phyloP scores from a whole-genome alignment of 2,329 filamentous ascomycete species.

The Penicillium hordei region DNA sequence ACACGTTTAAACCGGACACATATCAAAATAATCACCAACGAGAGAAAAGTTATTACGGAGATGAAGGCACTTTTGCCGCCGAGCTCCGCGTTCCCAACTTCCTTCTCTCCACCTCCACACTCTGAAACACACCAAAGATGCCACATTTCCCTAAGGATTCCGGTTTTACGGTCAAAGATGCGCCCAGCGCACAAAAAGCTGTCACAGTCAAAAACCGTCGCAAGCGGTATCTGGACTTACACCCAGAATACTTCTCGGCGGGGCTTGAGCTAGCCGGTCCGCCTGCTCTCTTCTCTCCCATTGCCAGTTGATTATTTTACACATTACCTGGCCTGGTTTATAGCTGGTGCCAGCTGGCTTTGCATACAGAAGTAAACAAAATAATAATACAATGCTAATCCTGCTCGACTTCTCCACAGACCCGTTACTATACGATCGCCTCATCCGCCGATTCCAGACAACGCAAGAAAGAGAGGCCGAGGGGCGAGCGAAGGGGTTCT shows the following conservation, averaged over 20 bases:
- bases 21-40: constrained; percentile 13
- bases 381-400: constrained; percentile 29
- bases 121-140: constrained; percentile 29
- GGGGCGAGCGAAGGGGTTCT: constrained; percentile 72
- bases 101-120: constrained; percentile 11
- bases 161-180: constrained; percentile 22
- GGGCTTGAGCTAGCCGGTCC: constrained; percentile 63
- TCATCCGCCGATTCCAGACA: constrained; percentile 75
- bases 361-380: constrained; percentile 10
- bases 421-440: constrained; percentile 76
- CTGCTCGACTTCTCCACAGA: constrained; percentile 48
- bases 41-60: constrained; percentile 15
- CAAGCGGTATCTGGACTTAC: constrained; percentile 69
- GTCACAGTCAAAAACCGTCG: constrained; percentile 71
- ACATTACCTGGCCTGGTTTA: background rate
- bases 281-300: constrained; percentile 34
- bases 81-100: constrained; percentile 28
- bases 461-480: constrained; percentile 71
- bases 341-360: constrained; percentile 9
- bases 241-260: constrained; percentile 70
- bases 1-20: constrained; percentile 20
- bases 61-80: constrained; percentile 29
- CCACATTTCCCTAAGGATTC: constrained; percentile 40
- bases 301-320: constrained; percentile 14
- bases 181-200: constrained; percentile 29